phyloP scores from a whole-genome alignment of 2,329 filamentous ascomycete species.

The Talaromyces albobiverticillius region DNA sequence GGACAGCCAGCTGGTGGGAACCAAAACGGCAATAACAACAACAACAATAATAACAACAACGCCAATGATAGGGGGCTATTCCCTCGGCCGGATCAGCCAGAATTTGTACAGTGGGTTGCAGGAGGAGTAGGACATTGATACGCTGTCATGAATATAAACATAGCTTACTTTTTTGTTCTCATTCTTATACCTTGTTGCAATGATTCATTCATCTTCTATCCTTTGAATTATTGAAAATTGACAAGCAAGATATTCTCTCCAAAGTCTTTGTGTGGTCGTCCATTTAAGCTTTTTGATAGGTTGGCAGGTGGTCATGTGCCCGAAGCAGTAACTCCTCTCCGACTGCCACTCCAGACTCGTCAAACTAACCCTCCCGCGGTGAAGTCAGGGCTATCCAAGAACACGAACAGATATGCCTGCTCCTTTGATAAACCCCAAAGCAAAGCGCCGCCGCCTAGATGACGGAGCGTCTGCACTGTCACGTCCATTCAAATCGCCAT shows the following conservation, averaged over 20 bases:
- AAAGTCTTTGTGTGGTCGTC: neutral
- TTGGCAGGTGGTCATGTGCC: constrained; percentile 6
- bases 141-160: constrained; percentile 13
- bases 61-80: constrained; percentile 51
- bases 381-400: neutral
- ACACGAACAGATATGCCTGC: neutral
- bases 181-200: constrained; percentile 4
- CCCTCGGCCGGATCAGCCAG: constrained; percentile 64
- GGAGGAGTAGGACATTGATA: constrained; percentile 60
- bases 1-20: constrained; percentile 11
- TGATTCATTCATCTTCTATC: constrained; percentile 6
- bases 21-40: constrained; percentile 1
- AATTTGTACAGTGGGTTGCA: constrained; percentile 65
- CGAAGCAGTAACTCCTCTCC: neutral
- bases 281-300: constrained; percentile 2
- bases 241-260: neutral
- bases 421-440: constrained; percentile 15
- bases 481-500: constrained; percentile 71
- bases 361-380: no score
- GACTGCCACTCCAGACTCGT: no score
- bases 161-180: neutral
- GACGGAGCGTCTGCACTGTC: constrained; percentile 57
- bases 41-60: constrained; percentile 13
- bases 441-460: constrained; percentile 62
- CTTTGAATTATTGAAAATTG: neutral